Evolutionary conservation across 495 filamentous ascomycete genomes (phyloP).

Genomic region (Cryomyces minteri): DNA sequence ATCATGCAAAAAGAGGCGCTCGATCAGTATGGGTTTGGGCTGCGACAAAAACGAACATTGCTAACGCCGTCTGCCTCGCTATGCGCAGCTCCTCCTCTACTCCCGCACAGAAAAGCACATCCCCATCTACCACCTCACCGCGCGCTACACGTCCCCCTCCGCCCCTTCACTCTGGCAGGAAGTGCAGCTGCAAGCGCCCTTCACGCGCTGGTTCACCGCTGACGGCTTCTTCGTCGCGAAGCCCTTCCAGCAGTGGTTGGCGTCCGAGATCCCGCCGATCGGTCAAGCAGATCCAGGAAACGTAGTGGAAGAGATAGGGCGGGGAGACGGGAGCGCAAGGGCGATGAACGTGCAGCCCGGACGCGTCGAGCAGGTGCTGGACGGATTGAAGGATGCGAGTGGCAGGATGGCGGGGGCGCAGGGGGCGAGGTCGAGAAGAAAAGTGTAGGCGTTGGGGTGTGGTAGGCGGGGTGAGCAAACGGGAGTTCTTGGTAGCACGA

Average conservation of each 20-base stretch:
- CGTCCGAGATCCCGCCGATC: conserved; percentile 46
- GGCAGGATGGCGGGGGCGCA: background rate
- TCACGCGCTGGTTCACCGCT: conserved; percentile 72
- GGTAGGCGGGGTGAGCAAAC: no score
- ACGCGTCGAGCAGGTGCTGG: background rate
- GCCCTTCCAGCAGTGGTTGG: conserved; percentile 71
- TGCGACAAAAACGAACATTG: background rate
- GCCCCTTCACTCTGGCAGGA: conserved; percentile 19
- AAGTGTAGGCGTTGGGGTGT: background rate
- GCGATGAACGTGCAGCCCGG: background rate
- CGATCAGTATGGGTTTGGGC: no score
- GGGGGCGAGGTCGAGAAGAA: background rate
- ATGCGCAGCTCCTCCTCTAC: background rate
- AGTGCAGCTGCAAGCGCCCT: conserved; percentile 42
- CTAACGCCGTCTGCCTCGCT: no score
- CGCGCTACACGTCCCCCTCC: conserved; percentile 27
- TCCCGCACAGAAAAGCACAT: conserved; percentile 48
- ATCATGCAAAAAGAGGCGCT: no score
- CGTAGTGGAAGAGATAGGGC: conserved; percentile 17
- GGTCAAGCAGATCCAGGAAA: conserved; percentile 46
- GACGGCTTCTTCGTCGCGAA: conserved; percentile 65
- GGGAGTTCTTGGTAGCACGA: no score
- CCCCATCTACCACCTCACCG: conserved; percentile 56
- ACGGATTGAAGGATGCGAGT: background rate
- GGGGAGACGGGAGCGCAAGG: conserved; percentile 2